These are phyloP conservation scores for Thelonectria blattea DNA, from an alignment of 2,329 filamentous ascomycete genomes.

Conservation along the genomic window DNA sequence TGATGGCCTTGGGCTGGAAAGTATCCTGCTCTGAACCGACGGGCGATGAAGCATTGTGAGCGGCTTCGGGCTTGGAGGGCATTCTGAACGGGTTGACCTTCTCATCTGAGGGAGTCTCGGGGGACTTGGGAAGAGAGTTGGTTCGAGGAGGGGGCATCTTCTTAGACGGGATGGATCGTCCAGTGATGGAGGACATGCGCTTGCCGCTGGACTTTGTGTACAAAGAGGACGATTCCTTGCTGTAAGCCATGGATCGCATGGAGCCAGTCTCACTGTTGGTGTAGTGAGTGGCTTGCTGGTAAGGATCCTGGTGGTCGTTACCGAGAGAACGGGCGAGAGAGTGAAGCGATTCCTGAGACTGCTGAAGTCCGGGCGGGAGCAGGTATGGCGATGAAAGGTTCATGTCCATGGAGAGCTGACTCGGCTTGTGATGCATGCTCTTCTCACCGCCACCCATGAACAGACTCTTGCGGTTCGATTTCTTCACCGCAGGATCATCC, in stretches of 20 bases:
- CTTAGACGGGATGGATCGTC: constrained; percentile 30
- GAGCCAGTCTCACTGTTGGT: constrained; percentile 63
- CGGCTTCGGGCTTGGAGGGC: constrained; percentile 41
- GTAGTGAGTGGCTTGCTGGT: constrained; percentile 68
- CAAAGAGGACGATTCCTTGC: constrained; percentile 52
- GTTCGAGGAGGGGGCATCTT: constrained; percentile 42
- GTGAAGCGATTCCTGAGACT: constrained; percentile 84
- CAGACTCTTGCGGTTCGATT: constrained; percentile 43
- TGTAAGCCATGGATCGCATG: constrained; percentile 56
- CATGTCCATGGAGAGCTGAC: constrained; percentile 74
- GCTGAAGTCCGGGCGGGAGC: constrained; percentile 80
- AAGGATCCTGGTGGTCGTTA: constrained; percentile 82
- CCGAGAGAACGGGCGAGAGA: constrained; percentile 80
- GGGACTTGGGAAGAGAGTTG: constrained; percentile 54
- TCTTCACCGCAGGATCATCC: constrained; percentile 50
- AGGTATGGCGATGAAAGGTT: constrained; percentile 85
- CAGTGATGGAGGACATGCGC: constrained; percentile 39
- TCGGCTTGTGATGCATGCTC: constrained; percentile 47
- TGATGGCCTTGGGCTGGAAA: constrained; percentile 43
- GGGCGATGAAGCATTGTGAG: constrained; percentile 33
- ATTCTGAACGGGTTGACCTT: constrained; percentile 46
- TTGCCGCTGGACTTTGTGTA: constrained; percentile 53
- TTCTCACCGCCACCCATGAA: constrained; percentile 61
- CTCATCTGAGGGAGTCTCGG: constrained; percentile 41
- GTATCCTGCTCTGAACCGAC: constrained; percentile 36